Evolutionary conservation across 2,329 filamentous ascomycete species (phyloP).

Genomic region (Sordariomycetes sp.): DNA sequence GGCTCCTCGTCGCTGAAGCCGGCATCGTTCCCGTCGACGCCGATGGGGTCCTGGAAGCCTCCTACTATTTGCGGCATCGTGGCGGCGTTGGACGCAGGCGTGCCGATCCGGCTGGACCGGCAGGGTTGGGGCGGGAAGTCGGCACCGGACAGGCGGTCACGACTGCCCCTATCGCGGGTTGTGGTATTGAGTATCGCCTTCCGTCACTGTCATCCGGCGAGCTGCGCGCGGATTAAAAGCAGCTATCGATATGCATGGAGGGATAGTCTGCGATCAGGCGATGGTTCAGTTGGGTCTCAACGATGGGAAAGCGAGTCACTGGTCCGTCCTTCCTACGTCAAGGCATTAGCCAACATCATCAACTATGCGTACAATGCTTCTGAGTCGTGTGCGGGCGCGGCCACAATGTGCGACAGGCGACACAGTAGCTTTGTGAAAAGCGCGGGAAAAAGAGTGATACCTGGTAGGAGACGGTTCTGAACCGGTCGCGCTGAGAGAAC

Average conservation of each 20-base stretch:
- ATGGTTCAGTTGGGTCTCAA: neutral
- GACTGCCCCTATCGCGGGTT: neutral
- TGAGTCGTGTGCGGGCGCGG: neutral
- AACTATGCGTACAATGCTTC: too few species aligned
- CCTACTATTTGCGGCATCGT: slow-evolving; percentile 1
- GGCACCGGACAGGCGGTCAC: neutral
- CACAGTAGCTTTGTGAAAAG: too few species aligned
- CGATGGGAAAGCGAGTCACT: neutral
- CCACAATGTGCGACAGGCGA: neutral
- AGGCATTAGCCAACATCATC: neutral
- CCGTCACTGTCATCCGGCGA: slow-evolving; percentile 1
- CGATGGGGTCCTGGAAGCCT: neutral
- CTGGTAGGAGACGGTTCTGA: too few species aligned
- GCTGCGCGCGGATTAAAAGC: slow-evolving; percentile 1
- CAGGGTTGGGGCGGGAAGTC: neutral
- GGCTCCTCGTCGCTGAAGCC: slow-evolving; percentile 12
- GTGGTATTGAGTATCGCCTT: neutral
- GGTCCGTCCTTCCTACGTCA: neutral
- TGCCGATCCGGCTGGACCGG: neutral
- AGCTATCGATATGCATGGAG: slow-evolving; percentile 2
- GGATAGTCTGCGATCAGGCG: neutral
- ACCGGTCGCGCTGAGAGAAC: too few species aligned
- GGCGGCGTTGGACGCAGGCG: neutral
- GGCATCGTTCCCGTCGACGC: neutral
- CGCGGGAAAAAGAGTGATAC: too few species aligned